phyloP scores from a whole-genome alignment of 106 monocot species.

The Ottelia alismoides region DNA sequence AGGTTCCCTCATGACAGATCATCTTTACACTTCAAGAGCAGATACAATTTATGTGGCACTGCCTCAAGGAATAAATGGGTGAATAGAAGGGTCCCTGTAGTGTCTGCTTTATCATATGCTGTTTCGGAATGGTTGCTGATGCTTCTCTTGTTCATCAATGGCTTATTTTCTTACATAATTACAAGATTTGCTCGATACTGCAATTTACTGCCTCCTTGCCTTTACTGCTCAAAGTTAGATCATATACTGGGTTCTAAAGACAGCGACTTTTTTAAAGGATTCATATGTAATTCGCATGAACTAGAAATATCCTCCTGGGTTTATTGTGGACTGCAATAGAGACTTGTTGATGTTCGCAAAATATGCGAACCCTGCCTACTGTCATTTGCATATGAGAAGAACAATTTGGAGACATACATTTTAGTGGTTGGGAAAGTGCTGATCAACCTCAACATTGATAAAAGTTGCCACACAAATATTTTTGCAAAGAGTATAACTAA shows the following conservation, averaged over 20 bases:
- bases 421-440: slow-evolving; percentile 24
- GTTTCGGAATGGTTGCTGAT: slow-evolving; percentile 71
- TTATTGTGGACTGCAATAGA: slow-evolving; percentile 41
- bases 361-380: slow-evolving; percentile 56
- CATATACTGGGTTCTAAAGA: slow-evolving; percentile 53
- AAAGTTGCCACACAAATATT: background rate
- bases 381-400: slow-evolving; percentile 32
- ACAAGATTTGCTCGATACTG: slow-evolving; percentile 51
- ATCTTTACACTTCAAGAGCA: no score
- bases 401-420: slow-evolving; percentile 17
- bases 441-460: slow-evolving; percentile 3
- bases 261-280: slow-evolving; percentile 33
- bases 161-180: slow-evolving; percentile 43
- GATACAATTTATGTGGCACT: no score
- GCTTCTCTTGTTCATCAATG: slow-evolving; percentile 43
- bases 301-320: slow-evolving; percentile 54
- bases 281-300: slow-evolving; percentile 65
- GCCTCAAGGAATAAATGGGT: no score
- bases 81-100: no score
- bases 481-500: background rate
- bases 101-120: slow-evolving; percentile 65
- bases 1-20: no score
- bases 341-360: slow-evolving; percentile 35
- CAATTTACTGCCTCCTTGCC: slow-evolving; percentile 64
- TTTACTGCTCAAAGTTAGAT: slow-evolving; percentile 75